phyloP scores from a whole-genome alignment of 106 monocot genomes.

The Allium sativum region DNA sequence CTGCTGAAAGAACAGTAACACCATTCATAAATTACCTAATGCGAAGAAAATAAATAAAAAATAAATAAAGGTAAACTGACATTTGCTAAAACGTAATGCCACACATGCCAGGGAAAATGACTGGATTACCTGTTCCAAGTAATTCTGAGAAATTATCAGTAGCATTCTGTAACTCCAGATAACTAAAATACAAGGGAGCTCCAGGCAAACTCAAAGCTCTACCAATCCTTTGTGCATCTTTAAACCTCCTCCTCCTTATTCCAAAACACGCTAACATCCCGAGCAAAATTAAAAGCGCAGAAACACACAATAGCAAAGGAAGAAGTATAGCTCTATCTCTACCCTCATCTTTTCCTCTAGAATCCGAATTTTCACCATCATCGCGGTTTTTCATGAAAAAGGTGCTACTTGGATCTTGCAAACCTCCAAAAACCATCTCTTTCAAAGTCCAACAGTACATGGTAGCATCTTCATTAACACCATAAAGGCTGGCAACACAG shows the following conservation, averaged over 20 bases:
- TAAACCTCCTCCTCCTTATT: constrained; percentile 9
- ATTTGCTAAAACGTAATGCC: no score
- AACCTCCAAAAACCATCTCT: constrained; percentile 25
- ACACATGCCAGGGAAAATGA: no score
- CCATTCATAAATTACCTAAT: no score
- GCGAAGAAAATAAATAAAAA: background rate
- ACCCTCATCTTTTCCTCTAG: background rate
- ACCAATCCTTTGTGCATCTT: background rate
- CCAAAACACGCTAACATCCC: constrained; percentile 12
- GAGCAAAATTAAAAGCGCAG: constrained; percentile 14
- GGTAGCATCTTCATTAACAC: constrained; percentile 12
- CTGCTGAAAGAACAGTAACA: no score
- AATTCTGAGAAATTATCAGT: constrained; percentile 29
- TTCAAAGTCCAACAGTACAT: constrained; percentile 27
- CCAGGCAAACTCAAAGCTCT: constrained; percentile 20
- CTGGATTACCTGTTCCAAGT: constrained; percentile 24
- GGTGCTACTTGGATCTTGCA: constrained; percentile 33
- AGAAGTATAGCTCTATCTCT: constrained; percentile 1
- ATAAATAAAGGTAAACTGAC: no score
- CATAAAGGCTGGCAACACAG: constrained; percentile 27
- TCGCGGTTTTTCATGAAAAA: constrained; percentile 19
- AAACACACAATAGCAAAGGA: constrained; percentile 26
- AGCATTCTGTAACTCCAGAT: constrained; percentile 25
- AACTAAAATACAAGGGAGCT: constrained; percentile 22
- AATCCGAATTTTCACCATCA: constrained; percentile 2